A percentile compares a stretch with the other conserved stretches of the same genome.
These are phyloP conservation scores for Apiosordaria backusii DNA, from an alignment of 495 filamentous ascomycete genomes.

Conservation along the genomic window DNA sequence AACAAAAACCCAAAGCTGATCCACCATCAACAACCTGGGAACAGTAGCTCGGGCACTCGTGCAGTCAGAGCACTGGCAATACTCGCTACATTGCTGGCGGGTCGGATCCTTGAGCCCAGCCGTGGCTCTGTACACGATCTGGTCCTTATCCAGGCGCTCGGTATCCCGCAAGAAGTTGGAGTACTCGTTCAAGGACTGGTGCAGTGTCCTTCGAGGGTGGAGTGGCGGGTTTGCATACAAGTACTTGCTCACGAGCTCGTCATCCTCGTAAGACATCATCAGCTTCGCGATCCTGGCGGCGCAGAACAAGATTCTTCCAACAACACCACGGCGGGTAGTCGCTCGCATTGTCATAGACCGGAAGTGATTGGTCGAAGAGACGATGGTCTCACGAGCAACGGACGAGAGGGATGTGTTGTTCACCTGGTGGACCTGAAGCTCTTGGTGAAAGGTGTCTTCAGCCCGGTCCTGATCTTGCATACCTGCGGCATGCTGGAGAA, in stretches of 20 bases:
- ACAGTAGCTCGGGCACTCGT: conserved; percentile 7
- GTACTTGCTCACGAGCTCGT: conserved; percentile 15
- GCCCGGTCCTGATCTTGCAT: conserved; percentile 7
- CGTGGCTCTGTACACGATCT: conserved; percentile 20
- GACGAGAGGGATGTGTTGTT: conserved; percentile 15
- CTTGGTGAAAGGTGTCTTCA: conserved; percentile 18
- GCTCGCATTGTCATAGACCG: conserved; percentile 17
- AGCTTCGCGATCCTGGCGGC: conserved; percentile 16
- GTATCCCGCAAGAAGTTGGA: conserved; percentile 16
- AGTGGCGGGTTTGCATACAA: conserved; percentile 16
- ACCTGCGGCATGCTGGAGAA: conserved; percentile 6
- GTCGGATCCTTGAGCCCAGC: conserved; percentile 6
- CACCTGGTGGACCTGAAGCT: conserved; percentile 14
- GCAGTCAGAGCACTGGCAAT: conserved; percentile 18
- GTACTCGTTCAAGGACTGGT: conserved; percentile 19
- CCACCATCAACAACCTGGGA: conserved; percentile 12
- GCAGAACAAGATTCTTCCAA: conserved; percentile 17
- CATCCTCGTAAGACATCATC: conserved; percentile 16
- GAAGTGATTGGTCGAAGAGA: conserved; percentile 13
- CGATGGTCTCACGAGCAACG: conserved; percentile 13
- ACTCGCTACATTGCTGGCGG: conserved; percentile 15
- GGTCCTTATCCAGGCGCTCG: conserved; percentile 13
- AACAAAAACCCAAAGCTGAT: conserved; percentile 15
- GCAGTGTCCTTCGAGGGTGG: conserved; percentile 15
- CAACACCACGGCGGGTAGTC: conserved; percentile 12